Evolutionary conservation across 306 rosid species (phyloP), one percentile per base, ranked within the genome.

Genomic region (Psophocarpus tetragonolobus): DNA sequence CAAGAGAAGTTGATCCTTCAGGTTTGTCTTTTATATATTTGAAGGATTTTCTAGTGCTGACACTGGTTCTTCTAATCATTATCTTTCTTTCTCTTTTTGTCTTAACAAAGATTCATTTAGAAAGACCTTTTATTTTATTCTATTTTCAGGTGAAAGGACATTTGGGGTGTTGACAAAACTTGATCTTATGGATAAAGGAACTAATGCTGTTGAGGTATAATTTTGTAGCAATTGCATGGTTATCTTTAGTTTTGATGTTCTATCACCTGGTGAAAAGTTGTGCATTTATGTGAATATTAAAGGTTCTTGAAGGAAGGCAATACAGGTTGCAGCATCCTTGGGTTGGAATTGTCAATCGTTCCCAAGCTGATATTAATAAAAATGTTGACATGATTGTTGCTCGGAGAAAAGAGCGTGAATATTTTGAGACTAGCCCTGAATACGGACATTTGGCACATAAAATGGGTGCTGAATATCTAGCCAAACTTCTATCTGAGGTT

Each of bases 381-480:
- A 91, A 90, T 21, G 95, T 91, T 80, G 98, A 93, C 88, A 93
- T 93, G 98, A 86, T 90, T 71, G 63, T 80, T 65, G 98, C 98
- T 68, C 97, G 98, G 61, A 86, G 84, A 77, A 93, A 91, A 91
- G 98, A 93, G 80, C 85, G 74, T n/a, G 97, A 93, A 82, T 93
- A 91, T 81, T 93, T 93, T 84, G 97, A 91, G 82, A 84, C 89
- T 1, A 91, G 98, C 48, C 98, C 98, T 3, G 98, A 93, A 60
- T 93, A 93, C 80, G 98, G 98, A 76, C 98, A 93, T 77, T 80
- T 93, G 75, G 90, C 98, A 23, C 91, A 87, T 79, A 93, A 90
- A 86, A 93, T 93, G 98, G 98, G 98, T 6, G 87, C 98, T 73
- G 98, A 91, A 80, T 93, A 91, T 85, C 97, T 93, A 65, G 98